Conservation (phyloP, 1,139 yeast species). For the Candida gigantensis region DNA sequence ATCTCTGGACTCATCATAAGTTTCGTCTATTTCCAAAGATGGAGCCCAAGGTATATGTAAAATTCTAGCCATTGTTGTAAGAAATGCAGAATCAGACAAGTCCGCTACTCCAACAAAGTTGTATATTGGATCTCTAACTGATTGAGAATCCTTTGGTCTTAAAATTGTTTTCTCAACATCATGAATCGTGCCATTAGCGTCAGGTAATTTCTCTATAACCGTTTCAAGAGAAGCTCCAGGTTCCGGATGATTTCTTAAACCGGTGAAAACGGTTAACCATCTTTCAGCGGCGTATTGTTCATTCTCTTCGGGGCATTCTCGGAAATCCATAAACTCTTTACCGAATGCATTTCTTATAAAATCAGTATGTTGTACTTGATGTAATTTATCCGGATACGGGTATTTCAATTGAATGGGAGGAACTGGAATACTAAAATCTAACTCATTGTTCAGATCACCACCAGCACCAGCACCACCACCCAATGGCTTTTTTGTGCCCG, state of each 20-base stretch:
- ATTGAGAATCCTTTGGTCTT: conserved; percentile 19
- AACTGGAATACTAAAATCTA: conserved; percentile 20
- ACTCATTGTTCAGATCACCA: conserved; percentile 1
- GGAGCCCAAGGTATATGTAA: conserved; percentile 50
- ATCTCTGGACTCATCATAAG: conserved; percentile 35
- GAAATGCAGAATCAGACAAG: conserved; percentile 41
- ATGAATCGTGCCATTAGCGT: conserved; percentile 14
- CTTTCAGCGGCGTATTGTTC: conserved; percentile 34
- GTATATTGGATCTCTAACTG: conserved; percentile 30
- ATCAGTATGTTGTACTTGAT: conserved; percentile 39
- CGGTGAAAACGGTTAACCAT: conserved; percentile 46
- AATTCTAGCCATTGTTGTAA: conserved; percentile 46
- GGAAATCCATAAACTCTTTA: conserved; percentile 37
- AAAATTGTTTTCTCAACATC: conserved; percentile 13
- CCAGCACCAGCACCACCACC: too few species aligned
- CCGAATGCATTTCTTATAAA: conserved; percentile 42
- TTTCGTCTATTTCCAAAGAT: conserved; percentile 33
- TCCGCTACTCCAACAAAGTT: conserved; percentile 44
- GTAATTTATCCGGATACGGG: conserved; percentile 30
- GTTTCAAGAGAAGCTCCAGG: conserved; percentile 16
- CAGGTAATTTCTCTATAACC: conserved; percentile 14
- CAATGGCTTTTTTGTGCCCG: conserved; percentile 16
- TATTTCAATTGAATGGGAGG: conserved; percentile 26
- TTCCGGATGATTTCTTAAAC: conserved; percentile 26
- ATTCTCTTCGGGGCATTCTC: conserved; percentile 38